Evolutionary conservation across 2,329 filamentous ascomycete genomes (phyloP), one percentile per base, ranked within the genome.

Genomic region (Alternaria infectoria): DNA sequence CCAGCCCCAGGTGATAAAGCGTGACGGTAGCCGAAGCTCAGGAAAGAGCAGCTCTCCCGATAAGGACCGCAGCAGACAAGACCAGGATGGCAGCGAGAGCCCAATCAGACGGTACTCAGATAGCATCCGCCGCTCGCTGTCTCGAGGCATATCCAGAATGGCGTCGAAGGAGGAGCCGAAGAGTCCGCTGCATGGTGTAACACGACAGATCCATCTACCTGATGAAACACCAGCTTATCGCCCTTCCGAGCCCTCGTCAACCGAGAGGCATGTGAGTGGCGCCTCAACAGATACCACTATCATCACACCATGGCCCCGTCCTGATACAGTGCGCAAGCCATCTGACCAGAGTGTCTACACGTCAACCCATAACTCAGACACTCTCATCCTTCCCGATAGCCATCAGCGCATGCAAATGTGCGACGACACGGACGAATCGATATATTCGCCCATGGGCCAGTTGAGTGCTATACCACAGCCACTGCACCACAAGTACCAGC

Each of bases 131-230:
- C 67, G 65, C 13, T 72, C 72, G 1, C 40, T 74, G 3, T 69
- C 72, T 21, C 54, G 59, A 7, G 62, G 52, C 11, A 36, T 65
- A 6, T 44, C 61, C 13, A 62, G 58, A 12, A 62, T 54, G 25
- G 28, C 50, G 11, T 21, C 55, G 4, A 64, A 66, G 30, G 52
- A 62, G 54, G 62, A 69, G 36, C 66, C 66, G 3, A 74, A 71
- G 58, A 73, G 63, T 47, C 67, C 72, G 17, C 50, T 68, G 1
- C 67, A 75, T 26, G 70, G 72, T 43, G 65, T 73, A 3, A 74
- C 71, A 7, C 68, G 67, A 43, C 66, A 67, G 6, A 28, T 70
- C 8, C 30, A 66, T 6, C 50, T 71, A 25, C 57, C 62, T 28
- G 64, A 65, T n/a, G 64, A 61, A 23, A 21, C 12, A 23, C 30